Evolutionary conservation across 2,329 filamentous ascomycete species (phyloP).

Genomic region (Tolypocladium capitatum): DNA sequence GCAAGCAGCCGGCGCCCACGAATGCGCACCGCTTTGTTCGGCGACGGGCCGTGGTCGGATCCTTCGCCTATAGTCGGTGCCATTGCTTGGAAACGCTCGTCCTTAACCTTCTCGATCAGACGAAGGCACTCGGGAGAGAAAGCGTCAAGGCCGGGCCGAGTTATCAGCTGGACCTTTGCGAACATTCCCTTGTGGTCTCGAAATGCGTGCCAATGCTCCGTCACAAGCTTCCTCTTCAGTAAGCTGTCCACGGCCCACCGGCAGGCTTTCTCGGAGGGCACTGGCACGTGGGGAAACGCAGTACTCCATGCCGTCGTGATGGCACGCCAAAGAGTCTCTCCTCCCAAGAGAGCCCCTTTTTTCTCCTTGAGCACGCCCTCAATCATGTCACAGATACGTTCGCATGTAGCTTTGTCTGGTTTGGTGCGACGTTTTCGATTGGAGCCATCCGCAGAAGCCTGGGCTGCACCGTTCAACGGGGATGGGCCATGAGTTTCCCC

Average conservation of each 20-base stretch:
- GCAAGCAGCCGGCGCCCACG: conserved; percentile 24
- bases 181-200: conserved; percentile 26
- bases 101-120: conserved; percentile 34
- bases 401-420: conserved; percentile 1
- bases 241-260: conserved; percentile 25
- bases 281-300: conserved; percentile 23
- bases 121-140: conserved; percentile 26
- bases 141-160: conserved; percentile 27
- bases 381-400: conserved; percentile 13
- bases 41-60: neutral
- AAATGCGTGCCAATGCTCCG: conserved; percentile 32
- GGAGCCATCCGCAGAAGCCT: neutral
- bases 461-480: neutral
- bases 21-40: conserved; percentile 7
- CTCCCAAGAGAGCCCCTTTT: conserved; percentile 37
- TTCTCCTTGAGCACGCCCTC: conserved; percentile 16
- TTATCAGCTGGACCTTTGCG: conserved; percentile 30
- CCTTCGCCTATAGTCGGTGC: conserved; percentile 8
- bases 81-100: conserved; percentile 25
- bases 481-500: neutral
- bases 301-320: conserved; percentile 30
- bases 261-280: conserved; percentile 26
- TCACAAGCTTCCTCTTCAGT: conserved; percentile 18
- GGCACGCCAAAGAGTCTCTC: conserved; percentile 34
- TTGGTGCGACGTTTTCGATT: neutral